Evolutionary conservation across 2,329 filamentous ascomycete species (phyloP), one percentile per base, ranked within the genome.

Genomic region (Magnaporthiopsis incrustans): DNA sequence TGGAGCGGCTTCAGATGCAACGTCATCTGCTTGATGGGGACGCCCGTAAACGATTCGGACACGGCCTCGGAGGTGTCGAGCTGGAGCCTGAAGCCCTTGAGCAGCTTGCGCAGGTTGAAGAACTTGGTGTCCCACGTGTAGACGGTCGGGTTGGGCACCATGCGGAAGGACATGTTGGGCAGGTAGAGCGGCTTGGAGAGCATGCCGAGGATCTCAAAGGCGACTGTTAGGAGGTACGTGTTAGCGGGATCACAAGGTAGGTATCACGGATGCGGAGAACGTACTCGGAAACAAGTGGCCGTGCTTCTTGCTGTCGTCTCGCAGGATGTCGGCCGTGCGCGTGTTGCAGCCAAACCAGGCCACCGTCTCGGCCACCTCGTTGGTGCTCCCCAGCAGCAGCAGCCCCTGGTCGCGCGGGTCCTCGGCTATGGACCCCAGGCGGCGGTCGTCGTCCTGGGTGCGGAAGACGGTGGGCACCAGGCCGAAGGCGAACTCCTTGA

Each of bases 181-280:
- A 84, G 79, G 63, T 84, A 81, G 27, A 85, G 74, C 0, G 77
- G 78, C 32, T 77, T 76, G 59, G 78, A 77, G 1, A 86, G 72
- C 83, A 86, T 86, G n/a, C 82, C 84, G 2, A 85, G 70, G 0
- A 86, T 76, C 68, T 86, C 84, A 62, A 86, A 86, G 0, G 81
- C 78, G 0, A 86, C 83, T 84, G 6, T n/a, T n/a, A n/a, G n/a
- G n/a, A n/a, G n/a, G 27, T 27, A n/a, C 10, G 26, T 15, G 32
- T 58, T 56, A 44, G 53, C 3, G 14, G 4, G 15, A 8, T n/a
- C n/a, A 56, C 56, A 32, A 33, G 14, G 10, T 27, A 26, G 0
- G 8, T 26, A 33, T 33, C 15, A 56, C 0, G 8, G 26, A 27
- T 33, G 22, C 33, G 30, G 8, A 53, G 8, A 15, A 64, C 76